A percentile compares a stretch with the other conserved stretches of the same genome.
Evolutionary conservation across 2,329 filamentous ascomycete genomes (phyloP).

Genomic region (Juglanconis oblonga): DNA sequence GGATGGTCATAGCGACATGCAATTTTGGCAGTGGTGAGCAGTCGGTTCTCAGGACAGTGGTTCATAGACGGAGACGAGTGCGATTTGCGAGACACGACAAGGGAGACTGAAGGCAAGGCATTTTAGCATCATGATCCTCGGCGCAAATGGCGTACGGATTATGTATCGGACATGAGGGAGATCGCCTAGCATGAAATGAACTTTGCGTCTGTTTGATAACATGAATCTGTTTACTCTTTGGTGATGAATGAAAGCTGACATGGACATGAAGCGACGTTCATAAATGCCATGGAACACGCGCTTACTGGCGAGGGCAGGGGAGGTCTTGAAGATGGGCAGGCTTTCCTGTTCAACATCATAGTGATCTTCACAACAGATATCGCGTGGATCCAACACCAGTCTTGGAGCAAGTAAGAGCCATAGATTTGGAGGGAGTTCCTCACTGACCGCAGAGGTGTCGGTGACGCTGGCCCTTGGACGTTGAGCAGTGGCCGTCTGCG

Average conservation of each 20-base stretch:
- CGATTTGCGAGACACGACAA: background rate
- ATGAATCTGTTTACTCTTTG: background rate
- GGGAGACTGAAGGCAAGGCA: background rate
- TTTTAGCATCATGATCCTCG: background rate
- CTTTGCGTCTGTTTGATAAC: background rate
- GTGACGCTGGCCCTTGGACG: too few relatives aligned
- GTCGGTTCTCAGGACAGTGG: background rate
- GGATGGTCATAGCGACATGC: background rate
- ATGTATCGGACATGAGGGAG: background rate
- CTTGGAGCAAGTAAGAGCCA: too few relatives aligned
- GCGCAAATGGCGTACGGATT: background rate
- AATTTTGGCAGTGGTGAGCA: background rate
- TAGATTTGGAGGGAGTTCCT: too few relatives aligned
- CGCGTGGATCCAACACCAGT: too few relatives aligned
- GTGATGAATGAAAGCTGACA: background rate
- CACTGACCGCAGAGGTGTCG: too few relatives aligned
- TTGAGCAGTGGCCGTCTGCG: too few relatives aligned
- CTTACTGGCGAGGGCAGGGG: too few relatives aligned
- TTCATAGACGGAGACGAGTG: background rate
- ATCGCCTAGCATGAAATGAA: background rate
- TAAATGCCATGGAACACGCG: too few relatives aligned
- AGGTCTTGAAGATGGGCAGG: too few relatives aligned
- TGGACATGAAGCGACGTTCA: too few relatives aligned
- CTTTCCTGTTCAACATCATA: too few relatives aligned
- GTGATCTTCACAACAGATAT: too few relatives aligned